Evolutionary conservation across 176 grass and related monocot genomes (phyloP), one percentile per base, ranked within the genome.

Genomic region (Aegilops bicornis): DNA sequence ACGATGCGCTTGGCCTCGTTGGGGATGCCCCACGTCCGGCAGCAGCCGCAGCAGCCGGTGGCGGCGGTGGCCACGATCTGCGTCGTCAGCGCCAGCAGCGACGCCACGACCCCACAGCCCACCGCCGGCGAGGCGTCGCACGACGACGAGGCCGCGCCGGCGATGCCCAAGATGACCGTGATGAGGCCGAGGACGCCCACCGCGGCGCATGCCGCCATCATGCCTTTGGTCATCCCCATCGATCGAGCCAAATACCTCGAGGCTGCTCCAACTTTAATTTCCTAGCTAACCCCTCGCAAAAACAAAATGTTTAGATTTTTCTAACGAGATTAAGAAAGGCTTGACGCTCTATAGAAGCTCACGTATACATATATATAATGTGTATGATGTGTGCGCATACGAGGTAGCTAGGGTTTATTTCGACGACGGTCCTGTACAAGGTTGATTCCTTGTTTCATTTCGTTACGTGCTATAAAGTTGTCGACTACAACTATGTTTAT

Each of bases 161-260:
- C 60, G 69, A 87, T 11, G 15, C 86, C 86, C 23, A 87, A 20
- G 79, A 87, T 66, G 79, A 82, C 69, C 10, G 70, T 23, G 40
- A 87, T 0, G n/a, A 87, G 59, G 60, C 86, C 70, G 7, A 87
- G 59, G 60, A 64, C 13, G 58, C n/a, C 86, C 69, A 82, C 70
- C 4, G 13, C 73, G 73, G 25, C 73, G 73, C 42, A 76, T 0
- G 24, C 73, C 43, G 30, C 43, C 73, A 76, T 0, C 13, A n/a
- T 58, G 1, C 17, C 58, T 9, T 10, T 30, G 10, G 52, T 47
- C 71, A 74, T 75, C 69, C 47, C 54, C 54, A 58, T 58, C 54
- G 19, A 1, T 36, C 35, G 0, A 36, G 35, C 35, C 35, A 36
- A 36, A 33, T 33, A 33, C 33, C 33, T 33, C 33, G 33, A 33